A percentile compares a stretch with the other conserved stretches of the same genome.
phyloP scores from a whole-genome alignment of 768 basidiomycete species.

The Pholiota molesta region DNA sequence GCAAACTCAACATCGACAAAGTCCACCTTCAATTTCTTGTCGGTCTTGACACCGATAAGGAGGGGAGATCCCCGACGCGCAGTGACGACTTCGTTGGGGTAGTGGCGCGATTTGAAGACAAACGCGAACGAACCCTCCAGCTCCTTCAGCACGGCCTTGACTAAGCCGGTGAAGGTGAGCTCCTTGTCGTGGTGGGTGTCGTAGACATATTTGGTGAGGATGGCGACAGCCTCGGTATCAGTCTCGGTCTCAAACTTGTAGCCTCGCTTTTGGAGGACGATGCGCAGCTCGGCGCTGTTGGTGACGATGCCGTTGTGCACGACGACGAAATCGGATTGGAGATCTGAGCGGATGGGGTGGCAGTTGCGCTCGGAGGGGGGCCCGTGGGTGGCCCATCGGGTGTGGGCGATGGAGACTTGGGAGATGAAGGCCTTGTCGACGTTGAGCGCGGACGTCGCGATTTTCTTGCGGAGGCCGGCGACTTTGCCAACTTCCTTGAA shows the following conservation, averaged over 20 bases:
- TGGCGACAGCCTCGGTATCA: slow-evolving; percentile 97
- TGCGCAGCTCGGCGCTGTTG: slow-evolving; percentile 84
- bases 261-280: slow-evolving; percentile 94
- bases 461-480: slow-evolving; percentile 87
- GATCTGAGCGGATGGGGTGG: slow-evolving; percentile 91
- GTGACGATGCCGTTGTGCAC: slow-evolving; percentile 99
- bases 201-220: slow-evolving; percentile 94
- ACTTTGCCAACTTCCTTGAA: slow-evolving; percentile 99
- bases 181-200: slow-evolving; percentile 89
- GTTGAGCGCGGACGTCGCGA: slow-evolving; percentile 70
- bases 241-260: slow-evolving; percentile 95
- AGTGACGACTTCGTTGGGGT: slow-evolving; percentile 93
- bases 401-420: slow-evolving; percentile 98
- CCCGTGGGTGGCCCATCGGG: slow-evolving; percentile 99
- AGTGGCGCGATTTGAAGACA: slow-evolving; percentile 97
- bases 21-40: slow-evolving; percentile 99
- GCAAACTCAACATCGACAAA: slow-evolving; percentile 98
- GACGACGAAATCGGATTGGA: slow-evolving; percentile 80
- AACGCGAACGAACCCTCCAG: slow-evolving; percentile 99
- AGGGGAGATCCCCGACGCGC: slow-evolving; percentile 97
- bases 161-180: slow-evolving; percentile 84
- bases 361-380: slow-evolving; percentile 87
- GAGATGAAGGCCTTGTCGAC: slow-evolving; percentile 76
- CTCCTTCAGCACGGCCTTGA: slow-evolving; percentile 97
- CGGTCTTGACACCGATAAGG: slow-evolving; percentile 97